A percentile compares a stretch with the other conserved stretches of the same genome.
Evolutionary conservation across 176 grass and related monocot species (phyloP).

Genomic region (Chrysopogon serrulatus): DNA sequence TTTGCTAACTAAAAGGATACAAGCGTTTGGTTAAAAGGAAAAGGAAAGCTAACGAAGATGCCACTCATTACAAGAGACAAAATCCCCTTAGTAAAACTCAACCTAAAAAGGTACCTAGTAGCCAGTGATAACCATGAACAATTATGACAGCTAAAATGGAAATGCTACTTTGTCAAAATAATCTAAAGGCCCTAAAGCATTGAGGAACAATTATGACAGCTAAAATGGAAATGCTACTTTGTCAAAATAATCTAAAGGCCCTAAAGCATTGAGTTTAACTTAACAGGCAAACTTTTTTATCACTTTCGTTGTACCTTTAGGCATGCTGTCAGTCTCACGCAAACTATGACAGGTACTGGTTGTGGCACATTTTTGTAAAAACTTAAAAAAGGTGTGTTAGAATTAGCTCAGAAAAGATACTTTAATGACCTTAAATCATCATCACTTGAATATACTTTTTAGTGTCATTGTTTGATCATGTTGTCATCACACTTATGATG

Average conservation of each 20-base stretch:
- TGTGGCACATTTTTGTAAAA: slow-evolving; percentile 3
- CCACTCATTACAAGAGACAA: neutral
- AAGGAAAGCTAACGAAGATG: neutral
- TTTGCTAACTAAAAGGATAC: neutral
- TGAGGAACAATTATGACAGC: neutral
- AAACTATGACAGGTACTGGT: slow-evolving; percentile 9
- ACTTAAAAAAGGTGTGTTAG: neutral
- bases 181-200: too few relatives aligned
- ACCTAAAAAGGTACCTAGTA: neutral
- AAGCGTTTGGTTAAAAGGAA: neutral
- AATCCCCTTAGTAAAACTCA: neutral
- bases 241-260: neutral
- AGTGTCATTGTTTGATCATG: neutral
- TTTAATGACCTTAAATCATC: neutral
- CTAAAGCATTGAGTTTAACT: slow-evolving; percentile 15
- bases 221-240: neutral
- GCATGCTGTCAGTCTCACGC: neutral
- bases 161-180: too few relatives aligned
- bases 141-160: too few relatives aligned
- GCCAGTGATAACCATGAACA: neutral
- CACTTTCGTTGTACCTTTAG: slow-evolving; percentile 13
- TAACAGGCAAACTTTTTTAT: neutral
- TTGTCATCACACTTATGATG: too few relatives aligned
- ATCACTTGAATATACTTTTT: neutral
- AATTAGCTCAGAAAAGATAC: neutral